Percentiles rank a stretch among this genome's conserved stretches.
These are phyloP conservation scores for Venturia nashicola DNA, from an alignment of 2,329 filamentous ascomycete species.

Conservation along the genomic window DNA sequence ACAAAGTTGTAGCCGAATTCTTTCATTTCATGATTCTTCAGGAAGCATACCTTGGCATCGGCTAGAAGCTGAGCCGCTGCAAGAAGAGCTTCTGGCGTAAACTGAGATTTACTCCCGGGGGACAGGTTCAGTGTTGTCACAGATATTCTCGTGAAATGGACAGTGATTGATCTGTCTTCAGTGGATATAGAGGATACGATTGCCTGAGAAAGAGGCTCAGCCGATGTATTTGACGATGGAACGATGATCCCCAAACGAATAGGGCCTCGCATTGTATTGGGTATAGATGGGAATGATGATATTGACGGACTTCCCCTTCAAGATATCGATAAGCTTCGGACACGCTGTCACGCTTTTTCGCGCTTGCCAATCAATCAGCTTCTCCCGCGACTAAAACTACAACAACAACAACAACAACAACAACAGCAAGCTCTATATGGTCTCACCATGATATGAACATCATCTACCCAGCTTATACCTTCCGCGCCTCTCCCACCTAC, in stretches of 20 bases:
- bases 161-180: constrained; percentile 17
- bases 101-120: constrained; percentile 20
- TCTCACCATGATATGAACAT: constrained; percentile 8
- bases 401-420: not conserved
- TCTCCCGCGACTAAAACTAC: not conserved
- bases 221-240: constrained; percentile 32
- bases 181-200: constrained; percentile 22
- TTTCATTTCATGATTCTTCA: too few relatives aligned
- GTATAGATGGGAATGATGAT: too few relatives aligned
- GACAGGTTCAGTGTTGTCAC: constrained; percentile 28
- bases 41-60: constrained; percentile 13
- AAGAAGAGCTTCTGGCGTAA: constrained; percentile 18
- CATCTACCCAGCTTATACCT: constrained; percentile 48
- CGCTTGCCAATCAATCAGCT: not conserved
- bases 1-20: not conserved
- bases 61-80: constrained; percentile 19
- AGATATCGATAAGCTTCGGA: not conserved
- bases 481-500: constrained; percentile 47
- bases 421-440: not conserved
- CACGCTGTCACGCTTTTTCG: not conserved
- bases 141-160: constrained; percentile 32
- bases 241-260: constrained; percentile 28
- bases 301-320: not conserved
- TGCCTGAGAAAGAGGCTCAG: constrained; percentile 30
- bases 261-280: not conserved